A percentile compares a stretch with the other conserved stretches of the same genome.
phyloP scores from a whole-genome alignment of 2,329 filamentous ascomycete genomes.

The Trichoderma citrinoviride region DNA sequence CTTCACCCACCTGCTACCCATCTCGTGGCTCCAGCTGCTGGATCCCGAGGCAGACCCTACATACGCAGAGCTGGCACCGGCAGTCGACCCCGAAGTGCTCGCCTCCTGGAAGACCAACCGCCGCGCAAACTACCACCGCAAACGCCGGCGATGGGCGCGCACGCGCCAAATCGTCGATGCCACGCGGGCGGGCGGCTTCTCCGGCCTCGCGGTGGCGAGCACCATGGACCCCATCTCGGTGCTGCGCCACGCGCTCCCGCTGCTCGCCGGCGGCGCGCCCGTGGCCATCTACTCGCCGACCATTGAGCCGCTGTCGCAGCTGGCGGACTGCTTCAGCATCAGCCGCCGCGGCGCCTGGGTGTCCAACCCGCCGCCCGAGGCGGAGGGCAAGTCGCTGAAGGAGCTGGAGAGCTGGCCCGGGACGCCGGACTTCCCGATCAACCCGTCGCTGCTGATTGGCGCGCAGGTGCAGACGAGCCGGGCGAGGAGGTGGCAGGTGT shows the following conservation, averaged over 20 bases:
- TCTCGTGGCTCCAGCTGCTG: conserved; percentile 91
- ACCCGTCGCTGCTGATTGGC: conserved; percentile 79
- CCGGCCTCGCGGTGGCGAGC: conserved; percentile 78
- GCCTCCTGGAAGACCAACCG: conserved; percentile 75
- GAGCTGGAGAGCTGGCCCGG: conserved; percentile 57
- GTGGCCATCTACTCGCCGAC: conserved; percentile 82
- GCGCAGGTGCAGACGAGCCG: conserved; percentile 78
- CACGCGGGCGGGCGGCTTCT: conserved; percentile 72
- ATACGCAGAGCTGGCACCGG: conserved; percentile 64
- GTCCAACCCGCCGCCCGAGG: conserved; percentile 48
- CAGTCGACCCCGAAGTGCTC: conserved; percentile 59
- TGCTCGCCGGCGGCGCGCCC: conserved; percentile 78
- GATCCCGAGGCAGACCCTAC: conserved; percentile 71
- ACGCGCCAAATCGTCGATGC: conserved; percentile 70
- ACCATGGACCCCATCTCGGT: conserved; percentile 78
- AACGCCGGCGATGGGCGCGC: conserved; percentile 77
- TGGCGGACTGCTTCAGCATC: conserved; percentile 83
- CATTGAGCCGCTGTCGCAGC: conserved; percentile 71
- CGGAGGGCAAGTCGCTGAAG: conserved; percentile 43
- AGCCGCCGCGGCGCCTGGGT: conserved; percentile 75
- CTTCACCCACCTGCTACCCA: conserved; percentile 72
- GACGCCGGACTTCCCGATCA: conserved; percentile 77
- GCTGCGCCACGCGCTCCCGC: conserved; percentile 70
- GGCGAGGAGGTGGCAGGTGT: conserved; percentile 80
- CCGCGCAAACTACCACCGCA: conserved; percentile 82